Percentiles rank a stretch among this genome's conserved stretches.
Conservation (phyloP, 768 basidiomycete species). For the Leucocoprinus birnbaumii region DNA sequence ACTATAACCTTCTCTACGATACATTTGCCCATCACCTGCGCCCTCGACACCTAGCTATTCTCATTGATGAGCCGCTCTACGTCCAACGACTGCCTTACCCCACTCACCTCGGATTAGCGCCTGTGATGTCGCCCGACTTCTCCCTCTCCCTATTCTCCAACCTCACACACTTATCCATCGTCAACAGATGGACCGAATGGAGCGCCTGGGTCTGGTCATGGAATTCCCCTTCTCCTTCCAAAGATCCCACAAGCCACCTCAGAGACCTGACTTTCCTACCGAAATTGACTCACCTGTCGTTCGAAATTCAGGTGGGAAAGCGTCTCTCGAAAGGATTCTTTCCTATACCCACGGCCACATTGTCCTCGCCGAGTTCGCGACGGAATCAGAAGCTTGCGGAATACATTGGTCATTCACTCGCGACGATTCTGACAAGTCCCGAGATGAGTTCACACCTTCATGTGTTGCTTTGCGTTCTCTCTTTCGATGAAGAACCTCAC, state of each 20-base stretch:
- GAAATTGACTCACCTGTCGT: constrained; percentile 13
- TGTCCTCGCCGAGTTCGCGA: background rate
- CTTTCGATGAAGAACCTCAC: constrained; percentile 24
- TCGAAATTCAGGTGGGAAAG: constrained; percentile 10
- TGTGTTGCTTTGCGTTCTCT: constrained; percentile 31
- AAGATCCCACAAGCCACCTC: constrained; percentile 22
- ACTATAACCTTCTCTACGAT: constrained; percentile 14
- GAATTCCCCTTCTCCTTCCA: constrained; percentile 11
- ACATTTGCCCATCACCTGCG: constrained; percentile 22
- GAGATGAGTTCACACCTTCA: constrained; percentile 20
- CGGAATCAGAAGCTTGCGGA: constrained; percentile 20
- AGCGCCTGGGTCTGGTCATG: constrained; percentile 28
- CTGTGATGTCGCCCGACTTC: constrained; percentile 14
- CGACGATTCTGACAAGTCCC: constrained; percentile 17
- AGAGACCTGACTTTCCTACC: constrained; percentile 27
- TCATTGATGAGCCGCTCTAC: constrained; percentile 22
- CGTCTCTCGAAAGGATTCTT: background rate
- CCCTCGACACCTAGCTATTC: constrained; percentile 29
- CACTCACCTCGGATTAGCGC: background rate
- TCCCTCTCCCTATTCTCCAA: constrained; percentile 28
- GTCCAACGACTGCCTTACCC: constrained; percentile 11
- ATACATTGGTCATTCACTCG: background rate
- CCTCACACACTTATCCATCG: constrained; percentile 36
- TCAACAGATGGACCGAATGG: constrained; percentile 43
- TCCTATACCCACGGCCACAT: no score